Conservation (phyloP, 176 grass and related monocot genomes). For the Chloris gayana region DNA sequence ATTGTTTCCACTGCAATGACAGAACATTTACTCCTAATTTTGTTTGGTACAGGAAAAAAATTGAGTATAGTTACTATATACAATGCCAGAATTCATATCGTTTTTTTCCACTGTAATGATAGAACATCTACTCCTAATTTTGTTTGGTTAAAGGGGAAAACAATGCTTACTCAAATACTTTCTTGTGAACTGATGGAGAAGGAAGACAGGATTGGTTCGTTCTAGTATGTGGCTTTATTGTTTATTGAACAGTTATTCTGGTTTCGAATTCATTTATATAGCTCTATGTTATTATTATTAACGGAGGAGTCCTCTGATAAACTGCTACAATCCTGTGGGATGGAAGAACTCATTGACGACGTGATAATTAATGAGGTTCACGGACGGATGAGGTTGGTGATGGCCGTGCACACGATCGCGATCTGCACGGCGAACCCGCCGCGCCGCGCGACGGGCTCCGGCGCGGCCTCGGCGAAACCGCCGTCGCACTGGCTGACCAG, state of each 20-base stretch:
- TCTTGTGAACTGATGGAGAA: neutral
- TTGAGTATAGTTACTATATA: neutral
- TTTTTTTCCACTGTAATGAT: neutral
- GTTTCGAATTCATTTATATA: neutral
- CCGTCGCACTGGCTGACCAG: conserved; percentile 47
- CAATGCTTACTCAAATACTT: neutral
- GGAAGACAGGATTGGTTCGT: conserved; percentile 11
- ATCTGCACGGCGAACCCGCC: conserved; percentile 35
- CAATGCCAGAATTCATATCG: neutral
- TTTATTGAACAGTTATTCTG: neutral
- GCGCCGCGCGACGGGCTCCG: conserved; percentile 22
- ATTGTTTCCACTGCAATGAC: neutral
- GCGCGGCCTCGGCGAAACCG: conserved; percentile 39
- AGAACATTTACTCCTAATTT: neutral
- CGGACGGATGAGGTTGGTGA: conserved; percentile 49
- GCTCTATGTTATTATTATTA: neutral
- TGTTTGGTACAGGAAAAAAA: neutral
- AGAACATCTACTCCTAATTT: neutral
- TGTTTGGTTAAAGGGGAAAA: neutral
- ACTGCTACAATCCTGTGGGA: neutral
- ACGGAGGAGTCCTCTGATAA: neutral
- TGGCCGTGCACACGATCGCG: conserved; percentile 36
- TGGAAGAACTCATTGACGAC: neutral
- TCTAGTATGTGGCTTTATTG: neutral
- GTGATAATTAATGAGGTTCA: neutral